phyloP scores from a whole-genome alignment of 2,329 filamentous ascomycete species.

The Curvularia sp. region DNA sequence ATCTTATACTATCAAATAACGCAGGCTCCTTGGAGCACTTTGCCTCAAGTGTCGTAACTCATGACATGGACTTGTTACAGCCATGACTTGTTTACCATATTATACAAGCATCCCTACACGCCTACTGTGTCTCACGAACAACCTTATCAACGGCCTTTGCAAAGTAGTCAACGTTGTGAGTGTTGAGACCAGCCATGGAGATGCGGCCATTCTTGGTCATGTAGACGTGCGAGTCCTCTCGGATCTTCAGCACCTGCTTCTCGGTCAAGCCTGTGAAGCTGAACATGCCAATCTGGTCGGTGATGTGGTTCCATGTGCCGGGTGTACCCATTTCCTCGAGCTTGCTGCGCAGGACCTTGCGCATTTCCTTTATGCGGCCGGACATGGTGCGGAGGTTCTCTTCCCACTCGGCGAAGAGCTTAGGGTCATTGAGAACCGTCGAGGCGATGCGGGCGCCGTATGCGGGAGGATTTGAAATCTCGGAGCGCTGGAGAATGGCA shows the following conservation, averaged over 20 bases:
- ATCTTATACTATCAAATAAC: not conserved
- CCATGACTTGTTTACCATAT: not conserved
- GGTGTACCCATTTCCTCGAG: conserved; percentile 87
- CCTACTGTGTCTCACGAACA: conserved; percentile 64
- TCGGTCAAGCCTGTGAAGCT: conserved; percentile 85
- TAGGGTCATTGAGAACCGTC: conserved; percentile 80
- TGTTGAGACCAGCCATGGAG: conserved; percentile 97
- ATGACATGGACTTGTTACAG: not conserved
- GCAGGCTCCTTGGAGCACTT: not conserved
- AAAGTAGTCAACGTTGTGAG: conserved; percentile 90
- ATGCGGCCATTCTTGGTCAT: conserved; percentile 98
- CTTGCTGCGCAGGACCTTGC: conserved; percentile 75
- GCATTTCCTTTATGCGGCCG: conserved; percentile 93
- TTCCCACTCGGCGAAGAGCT: conserved; percentile 90
- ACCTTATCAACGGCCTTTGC: conserved; percentile 88
- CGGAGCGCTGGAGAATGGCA: conserved; percentile 91
- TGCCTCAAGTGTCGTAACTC: not conserved
- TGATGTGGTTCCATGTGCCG: conserved; percentile 95
- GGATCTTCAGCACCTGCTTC: conserved; percentile 74
- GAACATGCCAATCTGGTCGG: conserved; percentile 99
- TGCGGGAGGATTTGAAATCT: conserved; percentile 95
- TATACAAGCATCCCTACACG: not conserved
- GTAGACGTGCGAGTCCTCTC: conserved; percentile 77
- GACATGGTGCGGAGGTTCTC: conserved; percentile 92
- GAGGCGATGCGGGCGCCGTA: conserved; percentile 92